Percentiles rank a stretch among this genome's conserved stretches.
These are phyloP conservation scores for Pseudogymnoascus sp. DNA, from an alignment of 2,329 filamentous ascomycete genomes.

Conservation along the genomic window DNA sequence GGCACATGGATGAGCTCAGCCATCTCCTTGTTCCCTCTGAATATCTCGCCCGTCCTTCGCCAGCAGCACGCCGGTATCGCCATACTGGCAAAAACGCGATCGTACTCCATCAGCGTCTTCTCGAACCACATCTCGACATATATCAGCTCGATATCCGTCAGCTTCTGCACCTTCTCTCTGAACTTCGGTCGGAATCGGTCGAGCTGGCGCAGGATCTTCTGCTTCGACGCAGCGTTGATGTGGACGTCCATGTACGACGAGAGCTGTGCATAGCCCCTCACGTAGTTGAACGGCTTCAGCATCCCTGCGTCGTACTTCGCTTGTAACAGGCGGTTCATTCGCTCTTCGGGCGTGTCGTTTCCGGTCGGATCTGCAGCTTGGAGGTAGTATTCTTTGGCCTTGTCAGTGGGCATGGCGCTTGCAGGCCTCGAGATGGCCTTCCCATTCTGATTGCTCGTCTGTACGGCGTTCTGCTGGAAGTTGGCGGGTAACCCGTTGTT, in stretches of 20 bases:
- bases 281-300: slow-evolving; percentile 95
- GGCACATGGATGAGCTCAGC: slow-evolving; percentile 90
- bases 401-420: slow-evolving; percentile 49
- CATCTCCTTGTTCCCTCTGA: slow-evolving; percentile 97
- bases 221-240: slow-evolving; percentile 71
- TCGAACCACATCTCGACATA: slow-evolving; percentile 99
- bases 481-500: slow-evolving; percentile 27
- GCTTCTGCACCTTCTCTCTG: slow-evolving; percentile 80
- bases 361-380: slow-evolving; percentile 92
- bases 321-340: slow-evolving; percentile 87
- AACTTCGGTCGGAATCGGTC: slow-evolving; percentile 94
- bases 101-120: slow-evolving; percentile 91
- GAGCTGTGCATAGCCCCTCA: slow-evolving; percentile 86
- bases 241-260: slow-evolving; percentile 88
- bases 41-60: slow-evolving; percentile 94
- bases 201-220: slow-evolving; percentile 85
- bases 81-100: slow-evolving; percentile 98
- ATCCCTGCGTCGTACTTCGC: slow-evolving; percentile 95
- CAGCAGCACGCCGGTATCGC: slow-evolving; percentile 96
- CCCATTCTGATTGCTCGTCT: slow-evolving; percentile 34
- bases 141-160: slow-evolving; percentile 91
- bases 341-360: slow-evolving; percentile 77
- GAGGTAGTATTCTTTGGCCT: slow-evolving; percentile 85
- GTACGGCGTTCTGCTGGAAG: slow-evolving; percentile 27
- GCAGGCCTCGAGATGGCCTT: slow-evolving; percentile 53